These are phyloP conservation scores for Brasilioporus rufonigricans DNA, from an alignment of 768 basidiomycete genomes.

Conservation along the genomic window DNA sequence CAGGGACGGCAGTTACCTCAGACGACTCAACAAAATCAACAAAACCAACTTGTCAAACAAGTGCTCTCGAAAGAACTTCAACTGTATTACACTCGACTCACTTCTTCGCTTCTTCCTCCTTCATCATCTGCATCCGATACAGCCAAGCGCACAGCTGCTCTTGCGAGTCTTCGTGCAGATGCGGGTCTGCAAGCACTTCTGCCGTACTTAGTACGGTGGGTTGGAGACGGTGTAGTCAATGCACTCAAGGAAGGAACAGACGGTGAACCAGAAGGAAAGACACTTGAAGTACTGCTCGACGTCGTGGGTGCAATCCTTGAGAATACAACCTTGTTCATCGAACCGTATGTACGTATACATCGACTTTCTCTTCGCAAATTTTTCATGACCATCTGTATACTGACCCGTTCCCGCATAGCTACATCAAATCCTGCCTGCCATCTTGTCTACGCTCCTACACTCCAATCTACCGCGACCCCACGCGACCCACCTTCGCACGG, in stretches of 20 bases:
- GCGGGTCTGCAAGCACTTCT: slow-evolving; percentile 89
- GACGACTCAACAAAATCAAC: slow-evolving; percentile 48
- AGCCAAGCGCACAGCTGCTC: slow-evolving; percentile 80
- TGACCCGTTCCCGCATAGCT: slow-evolving; percentile 48
- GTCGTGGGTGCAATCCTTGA: slow-evolving; percentile 82
- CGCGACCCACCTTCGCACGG: slow-evolving; percentile 68
- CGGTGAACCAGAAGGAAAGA: slow-evolving; percentile 62
- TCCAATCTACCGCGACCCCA: slow-evolving; percentile 75
- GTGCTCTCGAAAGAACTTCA: slow-evolving; percentile 92
- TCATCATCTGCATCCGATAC: slow-evolving; percentile 43
- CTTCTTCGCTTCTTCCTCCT: slow-evolving; percentile 62
- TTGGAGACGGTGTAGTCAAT: slow-evolving; percentile 80
- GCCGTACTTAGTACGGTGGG: slow-evolving; percentile 94
- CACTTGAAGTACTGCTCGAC: slow-evolving; percentile 80
- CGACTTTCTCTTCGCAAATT: too few relatives aligned
- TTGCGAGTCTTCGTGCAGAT: slow-evolving; percentile 86
- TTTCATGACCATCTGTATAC: background rate
- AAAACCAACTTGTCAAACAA: slow-evolving; percentile 83
- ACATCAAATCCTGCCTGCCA: slow-evolving; percentile 92
- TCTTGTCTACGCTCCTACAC: slow-evolving; percentile 89
- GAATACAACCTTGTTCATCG: slow-evolving; percentile 87
- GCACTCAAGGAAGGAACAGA: slow-evolving; percentile 50
- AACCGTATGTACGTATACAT: slow-evolving; percentile 81
- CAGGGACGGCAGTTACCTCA: slow-evolving; percentile 27
- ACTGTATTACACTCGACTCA: slow-evolving; percentile 90